Percentiles rank a stretch among this genome's conserved stretches.
Conservation (phyloP, 2,329 filamentous ascomycete species). For the Cadophora gregata region DNA sequence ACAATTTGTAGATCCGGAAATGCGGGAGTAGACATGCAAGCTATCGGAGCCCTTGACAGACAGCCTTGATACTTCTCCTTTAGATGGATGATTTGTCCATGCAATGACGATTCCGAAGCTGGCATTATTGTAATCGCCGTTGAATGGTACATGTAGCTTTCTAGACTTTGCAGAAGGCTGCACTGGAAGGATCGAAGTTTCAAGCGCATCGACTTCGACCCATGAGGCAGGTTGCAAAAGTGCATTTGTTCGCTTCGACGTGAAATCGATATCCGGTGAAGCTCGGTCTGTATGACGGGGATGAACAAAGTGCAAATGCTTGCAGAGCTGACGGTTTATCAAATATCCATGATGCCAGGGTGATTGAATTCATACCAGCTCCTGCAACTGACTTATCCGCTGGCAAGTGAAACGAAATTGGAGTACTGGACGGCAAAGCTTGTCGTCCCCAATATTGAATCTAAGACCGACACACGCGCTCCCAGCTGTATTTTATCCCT, state of each 20-base stretch:
- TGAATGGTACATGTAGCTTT: not conserved
- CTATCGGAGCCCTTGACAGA: not conserved
- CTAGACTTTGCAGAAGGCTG: not conserved
- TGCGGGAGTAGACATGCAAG: not conserved
- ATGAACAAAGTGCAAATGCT: not conserved
- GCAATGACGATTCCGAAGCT: not conserved
- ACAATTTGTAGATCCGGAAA: not conserved
- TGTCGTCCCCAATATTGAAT: not conserved
- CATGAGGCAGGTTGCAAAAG: not conserved
- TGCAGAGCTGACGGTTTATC: not conserved
- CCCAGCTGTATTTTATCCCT: not conserved
- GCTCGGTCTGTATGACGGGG: not conserved
- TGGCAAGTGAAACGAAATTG: not conserved
- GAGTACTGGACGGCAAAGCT: not conserved
- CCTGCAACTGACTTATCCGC: not conserved
- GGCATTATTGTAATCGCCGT: not conserved
- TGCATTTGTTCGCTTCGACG: constrained; percentile 1
- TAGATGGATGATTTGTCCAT: not conserved
- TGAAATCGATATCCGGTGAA: not conserved
- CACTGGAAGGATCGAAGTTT: not conserved
- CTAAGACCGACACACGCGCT: not conserved
- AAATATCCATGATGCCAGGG: no score
- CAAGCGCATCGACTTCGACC: not conserved
- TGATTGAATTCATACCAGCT: not conserved
- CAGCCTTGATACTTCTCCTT: not conserved